Conservation (phyloP, 805 yeast species). For the Cyberlindnera mrakii region DNA sequence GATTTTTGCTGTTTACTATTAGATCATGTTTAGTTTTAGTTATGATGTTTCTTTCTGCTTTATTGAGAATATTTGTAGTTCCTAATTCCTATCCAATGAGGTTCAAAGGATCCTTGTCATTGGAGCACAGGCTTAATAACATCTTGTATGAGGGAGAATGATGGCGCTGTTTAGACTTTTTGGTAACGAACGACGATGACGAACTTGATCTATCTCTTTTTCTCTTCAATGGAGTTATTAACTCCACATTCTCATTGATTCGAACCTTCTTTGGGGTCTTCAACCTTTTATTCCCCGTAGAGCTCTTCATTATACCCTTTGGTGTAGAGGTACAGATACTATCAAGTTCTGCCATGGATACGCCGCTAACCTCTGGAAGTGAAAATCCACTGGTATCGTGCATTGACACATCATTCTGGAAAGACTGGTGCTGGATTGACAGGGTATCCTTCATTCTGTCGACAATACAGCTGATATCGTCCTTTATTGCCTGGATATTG, state of each 20-base stretch:
- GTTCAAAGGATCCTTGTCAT: constrained; percentile 17
- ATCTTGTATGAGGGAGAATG: background rate
- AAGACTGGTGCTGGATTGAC: background rate
- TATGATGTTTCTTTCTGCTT: background rate
- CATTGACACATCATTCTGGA: too few relatives aligned
- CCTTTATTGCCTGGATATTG: constrained; percentile 1
- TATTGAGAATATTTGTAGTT: background rate
- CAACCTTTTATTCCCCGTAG: background rate
- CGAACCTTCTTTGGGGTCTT: constrained; percentile 9
- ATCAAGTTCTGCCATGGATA: constrained; percentile 3
- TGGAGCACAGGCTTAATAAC: constrained; percentile 1
- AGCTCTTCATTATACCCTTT: constrained; percentile 6
- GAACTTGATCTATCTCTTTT: background rate
- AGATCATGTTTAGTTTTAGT: background rate
- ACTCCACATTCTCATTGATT: constrained; percentile 14
- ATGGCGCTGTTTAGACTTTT: background rate
- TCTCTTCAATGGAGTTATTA: background rate
- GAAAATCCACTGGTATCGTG: background rate
- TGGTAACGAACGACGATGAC: background rate
- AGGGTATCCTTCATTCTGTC: constrained; percentile 8
- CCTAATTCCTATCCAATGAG: background rate
- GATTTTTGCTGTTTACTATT: too few relatives aligned
- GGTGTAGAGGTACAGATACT: constrained; percentile 6
- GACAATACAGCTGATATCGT: constrained; percentile 17
- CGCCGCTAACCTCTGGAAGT: constrained; percentile 4